Conservation (phyloP, 2,329 filamentous ascomycete species). For the Nemania sp. region DNA sequence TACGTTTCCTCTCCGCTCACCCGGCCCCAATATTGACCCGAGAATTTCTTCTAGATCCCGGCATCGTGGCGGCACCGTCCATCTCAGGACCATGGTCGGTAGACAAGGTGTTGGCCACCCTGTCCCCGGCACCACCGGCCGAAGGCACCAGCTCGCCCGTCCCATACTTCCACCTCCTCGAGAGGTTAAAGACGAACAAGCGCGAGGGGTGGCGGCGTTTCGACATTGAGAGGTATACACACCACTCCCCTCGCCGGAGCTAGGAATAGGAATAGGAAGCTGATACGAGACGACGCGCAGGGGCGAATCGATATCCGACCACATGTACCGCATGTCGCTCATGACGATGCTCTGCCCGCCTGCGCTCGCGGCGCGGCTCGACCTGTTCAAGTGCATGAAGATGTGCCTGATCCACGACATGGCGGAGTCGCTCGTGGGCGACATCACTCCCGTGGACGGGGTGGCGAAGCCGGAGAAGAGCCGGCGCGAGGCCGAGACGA, state of each 20-base stretch:
- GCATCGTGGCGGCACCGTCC: constrained; percentile 44
- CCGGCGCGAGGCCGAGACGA: constrained; percentile 82
- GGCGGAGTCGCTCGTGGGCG: constrained; percentile 92
- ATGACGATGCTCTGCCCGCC: constrained; percentile 91
- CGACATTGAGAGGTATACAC: constrained; percentile 70
- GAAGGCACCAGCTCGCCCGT: constrained; percentile 73
- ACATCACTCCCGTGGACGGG: constrained; percentile 92
- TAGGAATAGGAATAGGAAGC: too few species aligned
- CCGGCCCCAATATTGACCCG: not conserved
- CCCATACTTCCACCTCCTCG: constrained; percentile 92
- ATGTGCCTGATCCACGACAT: constrained; percentile 98
- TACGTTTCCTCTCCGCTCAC: not conserved
- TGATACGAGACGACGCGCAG: constrained; percentile 40
- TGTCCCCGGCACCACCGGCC: constrained; percentile 61
- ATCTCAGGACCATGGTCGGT: constrained; percentile 58
- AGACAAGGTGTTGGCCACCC: constrained; percentile 66
- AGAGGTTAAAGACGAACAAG: constrained; percentile 93
- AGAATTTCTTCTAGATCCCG: constrained; percentile 39
- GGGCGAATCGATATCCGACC: constrained; percentile 92
- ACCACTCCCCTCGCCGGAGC: constrained; percentile 17
- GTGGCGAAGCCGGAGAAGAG: constrained; percentile 87
- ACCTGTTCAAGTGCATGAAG: constrained; percentile 83
- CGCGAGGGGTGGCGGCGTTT: constrained; percentile 95
- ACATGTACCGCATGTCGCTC: constrained; percentile 99
- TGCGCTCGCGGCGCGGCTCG: constrained; percentile 69